Evolutionary conservation across 2,329 filamentous ascomycete genomes (phyloP), one percentile per base, ranked within the genome.

Genomic region (Fusarium verticillioides): DNA sequence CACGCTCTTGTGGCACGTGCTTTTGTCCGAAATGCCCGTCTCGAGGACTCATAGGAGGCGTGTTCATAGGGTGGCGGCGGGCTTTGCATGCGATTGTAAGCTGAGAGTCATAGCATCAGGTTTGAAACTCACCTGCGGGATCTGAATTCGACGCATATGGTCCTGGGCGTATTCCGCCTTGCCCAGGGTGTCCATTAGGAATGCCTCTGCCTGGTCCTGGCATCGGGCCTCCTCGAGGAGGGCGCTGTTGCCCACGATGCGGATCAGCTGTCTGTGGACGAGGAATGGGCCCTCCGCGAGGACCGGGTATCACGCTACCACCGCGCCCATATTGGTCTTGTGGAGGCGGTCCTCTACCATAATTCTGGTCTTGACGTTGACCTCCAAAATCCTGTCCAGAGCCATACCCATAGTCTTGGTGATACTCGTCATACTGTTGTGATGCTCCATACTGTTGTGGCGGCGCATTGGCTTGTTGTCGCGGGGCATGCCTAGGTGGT

Each of bases 241-340:
- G 83, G 63, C 83, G 82, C 16, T 79, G 79, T 53, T 80, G 83
- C 23, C 80, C 78, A 46, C 80, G 81, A 34, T 80, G 78, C 39
- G 79, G 80, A 69, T 84, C 83, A 21, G 82, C 79, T 44, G 82
- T 82, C 46, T 81, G 81, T 53, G 84, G 80, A 57, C 86, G 81
- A 65, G 80, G 80, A 73, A 85, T 82, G 16, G 84, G 83, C n/a
- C 82, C 83, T 76, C 86, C 83, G 62, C 83, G 85, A 39, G 83
- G 82, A 36, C 80, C 79, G 63, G 84, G 84, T 53, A 84, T 83
- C 34, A 81, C 81, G 23, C 82, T 81, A 50, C 82, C 81, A 67
- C 84, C 83, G 56, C 84, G 83, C 10, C 83, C 84, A 69, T 87
- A 86, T 66, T 84, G 83, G 58, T 87, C 85, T 70, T 85, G 84